These are phyloP conservation scores for Stachybotrys echinatus DNA, from an alignment of 2,329 filamentous ascomycete species.

Conservation along the genomic window DNA sequence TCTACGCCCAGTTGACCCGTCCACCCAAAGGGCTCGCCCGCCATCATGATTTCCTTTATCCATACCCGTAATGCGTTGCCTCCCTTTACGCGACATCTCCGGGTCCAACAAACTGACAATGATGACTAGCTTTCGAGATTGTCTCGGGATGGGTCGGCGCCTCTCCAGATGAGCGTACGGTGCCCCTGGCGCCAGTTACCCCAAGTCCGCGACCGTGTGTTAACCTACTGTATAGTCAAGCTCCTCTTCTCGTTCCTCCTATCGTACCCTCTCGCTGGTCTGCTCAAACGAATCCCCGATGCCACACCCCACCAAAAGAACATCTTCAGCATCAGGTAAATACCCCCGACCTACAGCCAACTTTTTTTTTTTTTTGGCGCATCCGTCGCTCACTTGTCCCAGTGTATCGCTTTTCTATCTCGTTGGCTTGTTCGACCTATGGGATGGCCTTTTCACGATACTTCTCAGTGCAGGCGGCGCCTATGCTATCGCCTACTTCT, in stretches of 20 bases:
- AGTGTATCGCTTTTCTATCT: slow-evolving; percentile 86
- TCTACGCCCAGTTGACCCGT: no score
- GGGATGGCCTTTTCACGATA: slow-evolving; percentile 76
- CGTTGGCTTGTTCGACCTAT: slow-evolving; percentile 88
- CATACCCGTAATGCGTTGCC: slow-evolving; percentile 11
- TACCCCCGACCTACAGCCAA: background rate
- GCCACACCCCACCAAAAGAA: slow-evolving; percentile 80
- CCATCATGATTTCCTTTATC: slow-evolving; percentile 12
- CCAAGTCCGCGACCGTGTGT: background rate
- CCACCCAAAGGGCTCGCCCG: background rate
- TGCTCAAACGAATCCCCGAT: slow-evolving; percentile 89
- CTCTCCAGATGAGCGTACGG: slow-evolving; percentile 32
- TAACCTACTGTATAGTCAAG: slow-evolving; percentile 61
- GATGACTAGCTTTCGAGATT: slow-evolving; percentile 24
- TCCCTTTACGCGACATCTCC: background rate
- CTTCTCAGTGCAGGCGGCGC: slow-evolving; percentile 72
- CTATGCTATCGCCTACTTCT: slow-evolving; percentile 77
- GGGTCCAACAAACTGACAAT: background rate
- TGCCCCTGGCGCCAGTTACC: background rate
- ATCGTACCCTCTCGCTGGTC: slow-evolving; percentile 83
- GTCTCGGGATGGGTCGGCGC: slow-evolving; percentile 24
- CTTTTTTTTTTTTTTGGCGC: background rate
- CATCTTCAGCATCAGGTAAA: slow-evolving; percentile 70
- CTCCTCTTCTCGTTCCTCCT: slow-evolving; percentile 85
- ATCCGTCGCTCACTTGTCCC: background rate